These are phyloP conservation scores for Rhizopus delemar DNA, from an alignment of 371 early-diverging fungal genomes.

Conservation along the genomic window DNA sequence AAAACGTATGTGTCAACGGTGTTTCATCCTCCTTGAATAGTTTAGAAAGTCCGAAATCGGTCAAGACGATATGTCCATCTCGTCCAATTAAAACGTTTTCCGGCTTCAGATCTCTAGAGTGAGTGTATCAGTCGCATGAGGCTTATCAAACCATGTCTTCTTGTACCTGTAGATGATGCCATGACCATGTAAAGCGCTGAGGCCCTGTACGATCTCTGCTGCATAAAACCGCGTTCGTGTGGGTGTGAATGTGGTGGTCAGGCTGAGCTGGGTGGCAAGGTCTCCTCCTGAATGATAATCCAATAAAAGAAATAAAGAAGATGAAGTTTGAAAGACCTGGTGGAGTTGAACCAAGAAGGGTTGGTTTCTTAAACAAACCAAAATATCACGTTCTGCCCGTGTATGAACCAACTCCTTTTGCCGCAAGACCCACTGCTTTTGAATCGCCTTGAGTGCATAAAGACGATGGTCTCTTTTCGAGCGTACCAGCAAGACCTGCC, in stretches of 20 bases:
- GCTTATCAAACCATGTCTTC: too few species aligned
- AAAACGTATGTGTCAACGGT: constrained; percentile 82
- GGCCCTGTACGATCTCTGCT: constrained; percentile 83
- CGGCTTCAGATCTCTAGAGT: constrained; percentile 73
- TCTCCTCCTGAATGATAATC: constrained; percentile 86
- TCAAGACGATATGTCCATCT: constrained; percentile 85
- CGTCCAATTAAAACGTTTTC: constrained; percentile 79
- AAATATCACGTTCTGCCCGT: constrained; percentile 71
- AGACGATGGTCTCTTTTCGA: constrained; percentile 51
- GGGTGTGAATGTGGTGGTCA: constrained; percentile 67
- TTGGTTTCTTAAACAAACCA: constrained; percentile 60
- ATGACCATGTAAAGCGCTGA: constrained; percentile 82
- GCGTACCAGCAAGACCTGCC: constrained; percentile 60
- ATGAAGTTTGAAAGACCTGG: constrained; percentile 70
- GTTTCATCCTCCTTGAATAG: constrained; percentile 41
- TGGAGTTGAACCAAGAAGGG: constrained; percentile 76
- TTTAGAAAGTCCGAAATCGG: constrained; percentile 88
- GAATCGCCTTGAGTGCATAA: constrained; percentile 74
- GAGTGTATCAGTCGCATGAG: too few species aligned
- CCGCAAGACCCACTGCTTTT: constrained; percentile 65
- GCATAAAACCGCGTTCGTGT: constrained; percentile 80
- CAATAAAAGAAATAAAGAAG: constrained; percentile 77
- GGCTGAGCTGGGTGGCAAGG: constrained; percentile 78
- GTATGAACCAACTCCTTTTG: constrained; percentile 66
- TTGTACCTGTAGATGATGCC: constrained; percentile 80